Evolutionary conservation across 2,329 filamentous ascomycete genomes (phyloP), one percentile per base, ranked within the genome.

Genomic region (Chalaropsis thielavioides): DNA sequence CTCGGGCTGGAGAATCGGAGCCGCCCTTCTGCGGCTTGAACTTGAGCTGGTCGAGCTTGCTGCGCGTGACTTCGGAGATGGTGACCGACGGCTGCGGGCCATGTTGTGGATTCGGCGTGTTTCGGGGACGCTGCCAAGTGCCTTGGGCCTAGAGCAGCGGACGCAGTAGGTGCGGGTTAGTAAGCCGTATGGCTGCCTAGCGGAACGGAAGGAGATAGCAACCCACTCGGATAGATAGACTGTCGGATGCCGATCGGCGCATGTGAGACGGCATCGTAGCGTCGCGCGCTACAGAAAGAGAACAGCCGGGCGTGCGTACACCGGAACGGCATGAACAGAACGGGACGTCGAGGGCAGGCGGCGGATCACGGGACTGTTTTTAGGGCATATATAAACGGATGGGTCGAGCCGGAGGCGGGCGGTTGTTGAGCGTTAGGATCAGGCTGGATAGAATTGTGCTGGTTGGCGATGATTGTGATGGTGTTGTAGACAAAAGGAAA

Each of bases 61-160:
- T 81, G 71, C 82, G 86, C 11, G 84, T 84, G 8, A 76, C 76
- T 40, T 81, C 77, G 46, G 84, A 86, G 13, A 84, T 76, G 19
- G 80, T 75, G 11, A 67, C 38, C 7, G 62, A 43, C 22, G 46
- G 59, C 17, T 41, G 61, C 13, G 41, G 15, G 17, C 41, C 17
- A 17, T 64, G 41, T 22, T 64, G 63, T 17, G 31, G 43, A 38
- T 59, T 67, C 11, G 66, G 66, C 2, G 63, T 76, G 71, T 79
- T 83, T 69, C 78, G 80, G 38, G 80, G 79, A 70, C 81, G 77
- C 70, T 79, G 78, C 82, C 81, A 84, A 71, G 77, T 76, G 61
- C 74, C 61, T 61, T 61, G 59, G 15, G 60, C 61, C 63, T 59
- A 59, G 60, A 68, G 27, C 38, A 67, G 35, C 35, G 7, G 3